A percentile compares a stretch with the other conserved stretches of the same genome.
phyloP scores from a whole-genome alignment of 2,329 filamentous ascomycete species.

The Immersiporthe knoxdaviesiana region DNA sequence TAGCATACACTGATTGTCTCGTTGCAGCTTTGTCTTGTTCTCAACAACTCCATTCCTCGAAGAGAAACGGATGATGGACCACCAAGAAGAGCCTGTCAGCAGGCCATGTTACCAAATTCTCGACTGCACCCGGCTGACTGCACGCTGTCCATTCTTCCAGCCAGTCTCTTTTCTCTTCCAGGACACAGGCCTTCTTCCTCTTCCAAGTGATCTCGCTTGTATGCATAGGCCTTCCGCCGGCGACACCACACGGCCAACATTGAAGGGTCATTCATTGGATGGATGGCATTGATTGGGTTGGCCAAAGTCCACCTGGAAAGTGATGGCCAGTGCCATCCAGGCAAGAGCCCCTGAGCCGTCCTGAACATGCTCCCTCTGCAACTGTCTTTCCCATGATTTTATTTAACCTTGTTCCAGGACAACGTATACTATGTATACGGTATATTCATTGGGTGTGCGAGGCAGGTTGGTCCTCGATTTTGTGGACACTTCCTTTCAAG shows the following conservation, averaged over 20 bases:
- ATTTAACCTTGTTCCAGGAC: background rate
- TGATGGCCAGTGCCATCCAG: constrained; percentile 5
- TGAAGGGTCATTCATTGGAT: background rate
- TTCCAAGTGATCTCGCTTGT: background rate
- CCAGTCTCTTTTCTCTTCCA: background rate
- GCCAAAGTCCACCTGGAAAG: background rate
- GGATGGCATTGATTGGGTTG: background rate
- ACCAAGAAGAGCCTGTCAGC: too few relatives aligned
- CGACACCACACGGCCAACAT: background rate
- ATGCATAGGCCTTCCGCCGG: background rate
- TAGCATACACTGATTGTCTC: too few relatives aligned
- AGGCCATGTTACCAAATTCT: too few relatives aligned
- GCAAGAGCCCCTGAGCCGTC: constrained; percentile 1
- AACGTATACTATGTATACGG: too few relatives aligned
- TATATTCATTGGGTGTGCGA: background rate
- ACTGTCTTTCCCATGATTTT: background rate
- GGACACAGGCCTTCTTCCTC: background rate
- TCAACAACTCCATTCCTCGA: too few relatives aligned
- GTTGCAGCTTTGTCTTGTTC: too few relatives aligned
- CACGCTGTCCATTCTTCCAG: background rate
- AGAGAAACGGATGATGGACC: too few relatives aligned
- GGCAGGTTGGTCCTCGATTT: background rate
- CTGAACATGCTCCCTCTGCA: background rate
- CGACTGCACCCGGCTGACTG: too few relatives aligned
- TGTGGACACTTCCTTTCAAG: background rate